Conservation (phyloP, 495 filamentous ascomycete species). For the Symbiotaphrina buchneri region DNA sequence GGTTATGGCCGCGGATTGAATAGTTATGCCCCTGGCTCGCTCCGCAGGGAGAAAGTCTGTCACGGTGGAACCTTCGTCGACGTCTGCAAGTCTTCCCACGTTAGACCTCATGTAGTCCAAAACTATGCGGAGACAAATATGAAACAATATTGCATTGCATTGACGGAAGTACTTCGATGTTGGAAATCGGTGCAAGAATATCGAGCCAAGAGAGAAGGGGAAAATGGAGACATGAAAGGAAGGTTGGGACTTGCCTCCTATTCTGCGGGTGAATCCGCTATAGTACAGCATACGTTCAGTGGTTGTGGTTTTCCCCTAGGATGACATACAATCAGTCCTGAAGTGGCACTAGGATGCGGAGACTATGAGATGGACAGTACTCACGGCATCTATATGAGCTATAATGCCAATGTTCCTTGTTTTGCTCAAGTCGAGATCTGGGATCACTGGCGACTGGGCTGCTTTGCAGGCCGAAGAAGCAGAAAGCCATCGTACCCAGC, state of each 20-base stretch:
- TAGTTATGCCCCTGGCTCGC: slow-evolving; percentile 83
- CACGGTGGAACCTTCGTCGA: slow-evolving; percentile 91
- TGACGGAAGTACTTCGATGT: no score
- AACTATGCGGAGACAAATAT: no score
- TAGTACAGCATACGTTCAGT: slow-evolving; percentile 99
- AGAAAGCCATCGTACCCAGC: background rate
- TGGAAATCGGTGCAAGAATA: background rate
- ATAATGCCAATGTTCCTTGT: slow-evolving; percentile 98
- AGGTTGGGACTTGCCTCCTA: slow-evolving; percentile 39
- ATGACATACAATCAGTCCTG: slow-evolving; percentile 1
- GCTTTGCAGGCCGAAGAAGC: background rate
- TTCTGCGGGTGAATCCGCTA: slow-evolving; percentile 65
- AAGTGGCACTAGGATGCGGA: no score
- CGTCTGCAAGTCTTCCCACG: no score
- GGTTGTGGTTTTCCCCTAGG: slow-evolving; percentile 88
- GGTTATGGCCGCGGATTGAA: slow-evolving; percentile 92
- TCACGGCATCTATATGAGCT: slow-evolving; percentile 90
- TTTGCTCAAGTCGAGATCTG: slow-evolving; percentile 16
- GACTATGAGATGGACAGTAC: slow-evolving; percentile 10
- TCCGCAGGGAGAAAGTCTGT: slow-evolving; percentile 97
- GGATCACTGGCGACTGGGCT: background rate
- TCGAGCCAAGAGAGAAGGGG: background rate
- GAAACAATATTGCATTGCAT: slow-evolving; percentile 7
- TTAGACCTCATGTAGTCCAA: no score
- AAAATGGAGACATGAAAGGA: background rate